Evolutionary conservation across 2,329 filamentous ascomycete species (phyloP).

Genomic region (Neopestalotiopsis rosae): DNA sequence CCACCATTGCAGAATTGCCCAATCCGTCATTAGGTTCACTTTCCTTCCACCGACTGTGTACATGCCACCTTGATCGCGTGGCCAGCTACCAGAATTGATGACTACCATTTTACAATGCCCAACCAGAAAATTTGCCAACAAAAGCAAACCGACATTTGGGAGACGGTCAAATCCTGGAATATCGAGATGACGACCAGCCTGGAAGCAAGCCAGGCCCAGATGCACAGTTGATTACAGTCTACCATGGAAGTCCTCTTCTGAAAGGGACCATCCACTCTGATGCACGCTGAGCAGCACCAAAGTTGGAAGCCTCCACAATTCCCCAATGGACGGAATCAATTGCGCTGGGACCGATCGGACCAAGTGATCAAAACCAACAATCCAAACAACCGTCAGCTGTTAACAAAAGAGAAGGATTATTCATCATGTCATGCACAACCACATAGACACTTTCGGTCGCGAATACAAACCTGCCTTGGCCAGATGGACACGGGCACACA

Average conservation of each 20-base stretch:
- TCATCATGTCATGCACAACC: neutral
- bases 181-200: neutral
- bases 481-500: neutral
- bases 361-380: neutral
- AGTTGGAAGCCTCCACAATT: neutral
- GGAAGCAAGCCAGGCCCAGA: neutral
- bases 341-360: neutral
- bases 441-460: neutral
- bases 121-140: neutral
- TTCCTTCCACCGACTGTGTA: neutral
- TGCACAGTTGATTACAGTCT: neutral
- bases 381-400: neutral
- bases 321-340: neutral
- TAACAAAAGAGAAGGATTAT: neutral
- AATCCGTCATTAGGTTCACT: neutral
- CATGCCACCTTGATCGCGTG: neutral
- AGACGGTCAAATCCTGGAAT: neutral
- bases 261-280: neutral
- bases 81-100: neutral
- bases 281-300: neutral
- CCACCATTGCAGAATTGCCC: neutral
- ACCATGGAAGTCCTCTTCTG: neutral
- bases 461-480: neutral
- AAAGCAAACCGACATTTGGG: neutral
- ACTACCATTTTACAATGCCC: neutral